phyloP scores from a whole-genome alignment of 2,329 filamentous ascomycete genomes.

The Aspergillus pseudoterreus region DNA sequence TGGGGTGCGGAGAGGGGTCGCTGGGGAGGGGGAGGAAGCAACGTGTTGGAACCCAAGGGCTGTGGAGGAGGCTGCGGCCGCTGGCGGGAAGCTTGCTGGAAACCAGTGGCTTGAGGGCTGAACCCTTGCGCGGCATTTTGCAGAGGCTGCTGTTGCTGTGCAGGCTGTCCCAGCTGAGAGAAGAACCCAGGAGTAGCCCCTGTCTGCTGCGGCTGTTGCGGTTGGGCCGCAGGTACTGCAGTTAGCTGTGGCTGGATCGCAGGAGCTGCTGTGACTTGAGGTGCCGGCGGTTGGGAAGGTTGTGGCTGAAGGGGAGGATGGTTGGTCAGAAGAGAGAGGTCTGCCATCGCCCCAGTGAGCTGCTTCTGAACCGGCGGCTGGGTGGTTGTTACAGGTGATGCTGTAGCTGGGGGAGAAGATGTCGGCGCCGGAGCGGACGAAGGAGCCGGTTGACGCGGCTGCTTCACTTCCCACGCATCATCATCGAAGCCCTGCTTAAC shows the following conservation, averaged over 20 bases:
- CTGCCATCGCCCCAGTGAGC: conserved; percentile 67
- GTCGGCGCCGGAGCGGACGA: conserved; percentile 37
- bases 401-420: conserved; percentile 20
- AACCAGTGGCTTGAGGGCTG: conserved; percentile 36
- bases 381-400: conserved; percentile 30
- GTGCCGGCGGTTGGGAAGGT: conserved; percentile 36
- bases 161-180: conserved; percentile 41
- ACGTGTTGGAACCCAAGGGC: conserved; percentile 54
- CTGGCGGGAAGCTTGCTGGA: conserved; percentile 53
- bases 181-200: conserved; percentile 50
- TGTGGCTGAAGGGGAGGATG: conserved; percentile 55
- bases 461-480: conserved; percentile 95
- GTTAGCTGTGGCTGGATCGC: conserved; percentile 37
- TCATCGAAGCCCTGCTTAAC: conserved; percentile 75
- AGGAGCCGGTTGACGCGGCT: conserved; percentile 58
- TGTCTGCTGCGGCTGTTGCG: conserved; percentile 42
- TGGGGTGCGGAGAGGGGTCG: conserved; percentile 85
- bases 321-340: conserved; percentile 57
- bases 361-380: conserved; percentile 24
- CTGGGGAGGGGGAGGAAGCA: conserved; percentile 74
- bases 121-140: conserved; percentile 20
- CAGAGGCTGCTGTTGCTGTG: conserved; percentile 17
- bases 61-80: conserved; percentile 71
- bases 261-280: conserved; percentile 39
- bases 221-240: conserved; percentile 30